Base-by-base conservation (phyloP, 169 alveolate species). In the Eimeria praecox region DNA sequence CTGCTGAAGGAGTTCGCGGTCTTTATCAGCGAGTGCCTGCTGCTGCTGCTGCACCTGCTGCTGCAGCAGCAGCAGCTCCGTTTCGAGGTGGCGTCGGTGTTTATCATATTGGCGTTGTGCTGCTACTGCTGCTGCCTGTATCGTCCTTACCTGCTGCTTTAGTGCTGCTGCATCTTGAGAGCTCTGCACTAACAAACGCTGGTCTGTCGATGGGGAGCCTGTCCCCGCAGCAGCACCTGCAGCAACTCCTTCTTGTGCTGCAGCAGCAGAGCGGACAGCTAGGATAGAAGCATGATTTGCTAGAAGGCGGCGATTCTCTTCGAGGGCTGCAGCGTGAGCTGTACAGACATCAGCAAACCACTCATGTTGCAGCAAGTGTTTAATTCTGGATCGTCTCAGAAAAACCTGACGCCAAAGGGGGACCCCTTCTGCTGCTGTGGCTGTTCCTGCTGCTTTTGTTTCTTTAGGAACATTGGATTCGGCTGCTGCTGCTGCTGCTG, bases 31-130 rank as follows among this genome's bases (percentile, higher is more conserved):
- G 20, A 92, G 92, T 42, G 16, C 73, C 54, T 92, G 88, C 85
- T 56, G 90, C 85, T 64, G 75, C 73, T 78, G 95, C 86, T 92
- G 91, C 71, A 92, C 83, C 92, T 92, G 71, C 86, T 77, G 90
- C 89, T 40, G 71, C 83, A 92, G 59, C 86, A 78, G 27, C 14
- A 75, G 80, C 78, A 87, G 33, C 83, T 87, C 83, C 64, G 93
- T 33, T 71, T 87, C 93, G 4, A 87, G 49, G 75, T 87, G 93
- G 64, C 71, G 93, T 62, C 73, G 82, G n/a, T 62, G 93, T 83
- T 87, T 46, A 59, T 87, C 93, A 62, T 87, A 40, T 24, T 87
- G 93, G 18, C 93, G 64, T 30, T 87, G 93, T 54, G 93, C 59
- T 62, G 93, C 93, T 62, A 83, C 93, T 8, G 93, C 93, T 62